Evolutionary conservation across 1,284 basidiomycete species (phyloP).

Genomic region (Naganishia cerealis): DNA sequence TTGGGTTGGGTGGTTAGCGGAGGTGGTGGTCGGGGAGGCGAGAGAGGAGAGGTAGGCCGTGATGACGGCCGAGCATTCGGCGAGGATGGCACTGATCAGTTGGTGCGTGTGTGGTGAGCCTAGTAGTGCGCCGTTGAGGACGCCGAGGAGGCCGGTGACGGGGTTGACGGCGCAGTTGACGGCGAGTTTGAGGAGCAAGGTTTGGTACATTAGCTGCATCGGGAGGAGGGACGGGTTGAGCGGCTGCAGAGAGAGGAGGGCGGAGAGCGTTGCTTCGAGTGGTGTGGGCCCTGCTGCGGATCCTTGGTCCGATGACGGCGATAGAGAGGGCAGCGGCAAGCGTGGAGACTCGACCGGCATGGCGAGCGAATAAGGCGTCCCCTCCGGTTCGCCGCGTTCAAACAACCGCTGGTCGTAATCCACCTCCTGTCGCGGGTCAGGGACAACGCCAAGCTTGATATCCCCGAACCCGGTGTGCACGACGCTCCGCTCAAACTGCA

Average conservation of each 20-base stretch:
- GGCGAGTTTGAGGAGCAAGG: slow-evolving; percentile 77
- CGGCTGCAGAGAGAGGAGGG: slow-evolving; percentile 61
- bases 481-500: slow-evolving; percentile 8
- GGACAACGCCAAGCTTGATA: slow-evolving; percentile 75
- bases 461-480: slow-evolving; percentile 57
- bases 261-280: slow-evolving; percentile 68
- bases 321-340: slow-evolving; percentile 35
- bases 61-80: slow-evolving; percentile 64
- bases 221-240: slow-evolving; percentile 70
- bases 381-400: slow-evolving; percentile 33
- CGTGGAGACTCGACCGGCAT: not conserved
- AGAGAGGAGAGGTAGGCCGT: slow-evolving; percentile 55
- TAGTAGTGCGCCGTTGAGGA: slow-evolving; percentile 70
- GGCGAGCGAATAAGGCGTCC: not conserved
- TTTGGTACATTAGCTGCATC: slow-evolving; percentile 68
- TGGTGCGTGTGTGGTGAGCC: slow-evolving; percentile 54
- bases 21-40: slow-evolving; percentile 55
- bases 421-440: slow-evolving; percentile 61
- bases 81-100: slow-evolving; percentile 62
- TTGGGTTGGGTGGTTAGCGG: slow-evolving; percentile 54
- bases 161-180: slow-evolving; percentile 85
- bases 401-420: slow-evolving; percentile 44
- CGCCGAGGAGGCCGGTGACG: slow-evolving; percentile 71
- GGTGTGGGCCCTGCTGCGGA: slow-evolving; percentile 39
- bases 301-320: slow-evolving; percentile 41